Conservation (phyloP, 2,329 filamentous ascomycete species). For the Fusarium buharicum region DNA sequence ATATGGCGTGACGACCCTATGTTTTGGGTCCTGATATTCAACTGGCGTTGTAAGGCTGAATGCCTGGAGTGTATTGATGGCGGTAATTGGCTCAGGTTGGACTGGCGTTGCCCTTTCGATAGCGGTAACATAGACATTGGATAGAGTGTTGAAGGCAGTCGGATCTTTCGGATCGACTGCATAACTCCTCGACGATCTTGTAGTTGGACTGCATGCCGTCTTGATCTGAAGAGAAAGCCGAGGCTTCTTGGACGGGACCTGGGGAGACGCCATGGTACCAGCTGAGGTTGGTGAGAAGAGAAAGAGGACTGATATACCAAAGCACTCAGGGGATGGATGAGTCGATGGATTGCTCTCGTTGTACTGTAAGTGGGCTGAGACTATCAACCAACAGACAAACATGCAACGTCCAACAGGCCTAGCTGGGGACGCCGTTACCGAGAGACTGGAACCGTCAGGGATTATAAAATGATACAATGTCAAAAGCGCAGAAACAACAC, state of each 20-base stretch:
- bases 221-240: constrained; percentile 68
- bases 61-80: constrained; percentile 57
- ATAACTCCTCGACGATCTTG: constrained; percentile 50
- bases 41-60: constrained; percentile 48
- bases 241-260: constrained; percentile 60
- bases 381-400: constrained; percentile 36
- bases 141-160: constrained; percentile 73
- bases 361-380: constrained; percentile 18
- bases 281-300: constrained; percentile 14
- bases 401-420: constrained; percentile 31
- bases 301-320: constrained; percentile 5
- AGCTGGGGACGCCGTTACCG: constrained; percentile 36
- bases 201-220: constrained; percentile 52
- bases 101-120: constrained; percentile 67
- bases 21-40: constrained; percentile 48
- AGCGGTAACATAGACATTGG: constrained; percentile 71
- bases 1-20: constrained; percentile 57
- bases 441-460: constrained; percentile 41
- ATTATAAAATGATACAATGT: constrained; percentile 37
- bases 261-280: constrained; percentile 52
- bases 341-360: constrained; percentile 5
- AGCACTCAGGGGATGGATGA: constrained; percentile 14
- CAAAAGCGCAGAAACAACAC: constrained; percentile 34
- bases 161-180: constrained; percentile 66
- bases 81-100: constrained; percentile 59